These are phyloP conservation scores for Metroxylon sagu DNA, from an alignment of 176 grass and related monocot genomes.

Conservation along the genomic window DNA sequence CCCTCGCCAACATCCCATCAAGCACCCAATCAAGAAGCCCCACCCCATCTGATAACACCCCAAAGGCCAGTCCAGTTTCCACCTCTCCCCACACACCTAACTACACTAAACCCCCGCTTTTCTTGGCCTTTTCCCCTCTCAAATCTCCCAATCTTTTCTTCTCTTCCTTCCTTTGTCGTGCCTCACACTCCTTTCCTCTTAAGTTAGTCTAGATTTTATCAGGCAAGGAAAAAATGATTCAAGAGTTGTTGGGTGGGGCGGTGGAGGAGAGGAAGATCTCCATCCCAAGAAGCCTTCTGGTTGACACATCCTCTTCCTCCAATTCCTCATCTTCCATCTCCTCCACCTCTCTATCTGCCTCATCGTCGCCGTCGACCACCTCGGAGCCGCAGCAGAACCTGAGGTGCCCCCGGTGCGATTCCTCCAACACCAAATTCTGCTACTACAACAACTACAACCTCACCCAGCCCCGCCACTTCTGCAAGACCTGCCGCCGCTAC, in stretches of 20 bases:
- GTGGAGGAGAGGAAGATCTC: conserved; percentile 39
- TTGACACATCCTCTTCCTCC: conserved; percentile 12
- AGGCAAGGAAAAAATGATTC: conserved; percentile 52
- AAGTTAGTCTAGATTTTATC: conserved; percentile 11
- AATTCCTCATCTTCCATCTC: conserved; percentile 25
- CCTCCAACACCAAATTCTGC: conserved; percentile 83
- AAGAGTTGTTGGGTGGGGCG: conserved; percentile 52
- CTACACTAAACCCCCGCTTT: too few species aligned
- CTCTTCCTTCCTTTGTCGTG: background rate
- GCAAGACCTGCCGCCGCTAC: conserved; percentile 82
- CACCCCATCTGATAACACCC: too few species aligned
- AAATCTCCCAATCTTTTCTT: too few species aligned
- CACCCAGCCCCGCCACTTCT: conserved; percentile 78
- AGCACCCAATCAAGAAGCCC: too few species aligned
- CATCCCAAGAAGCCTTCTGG: background rate
- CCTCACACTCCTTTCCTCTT: conserved; percentile 21
- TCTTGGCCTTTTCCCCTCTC: too few species aligned
- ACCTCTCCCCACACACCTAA: too few species aligned
- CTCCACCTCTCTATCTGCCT: conserved; percentile 33
- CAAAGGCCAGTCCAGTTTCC: too few species aligned
- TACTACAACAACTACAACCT: conserved; percentile 86
- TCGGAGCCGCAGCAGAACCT: conserved; percentile 23
- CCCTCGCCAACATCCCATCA: too few species aligned
- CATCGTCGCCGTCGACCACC: conserved; percentile 23
- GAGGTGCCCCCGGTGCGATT: conserved; percentile 60